Base-by-base conservation (phyloP, 805 yeast genomes). In the Yarrowia sp. region DNA sequence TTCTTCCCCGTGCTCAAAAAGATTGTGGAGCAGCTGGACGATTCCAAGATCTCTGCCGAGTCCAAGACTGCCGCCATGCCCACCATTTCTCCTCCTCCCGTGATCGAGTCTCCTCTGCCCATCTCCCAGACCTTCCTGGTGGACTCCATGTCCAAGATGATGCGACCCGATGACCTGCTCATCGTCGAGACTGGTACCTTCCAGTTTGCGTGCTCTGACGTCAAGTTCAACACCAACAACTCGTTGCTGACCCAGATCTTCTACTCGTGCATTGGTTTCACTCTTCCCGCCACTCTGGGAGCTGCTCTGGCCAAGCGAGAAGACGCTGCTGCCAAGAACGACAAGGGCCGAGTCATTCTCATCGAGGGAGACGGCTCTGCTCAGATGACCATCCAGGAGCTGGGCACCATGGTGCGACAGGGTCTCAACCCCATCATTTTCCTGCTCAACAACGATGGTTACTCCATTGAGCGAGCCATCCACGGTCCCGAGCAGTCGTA, bases 361-460 rank as follows among this genome's bases (percentile, higher is more conserved):
- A 77, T 90, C 17, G 92, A 89, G 78, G 97, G 98, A 65, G 98
- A 92, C 74, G 98, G 98, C 1, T 87, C 96, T 2, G 93, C 97
- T 1, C 96, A 90, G 78, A 89, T 92, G 96, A 91, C 97, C 4
- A 80, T 88, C 64, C 97, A 92, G 79, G 98, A 92, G 72, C 75
- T 87, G 58, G 83, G 90, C 0, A 81, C 90, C 2, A 84, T 83
- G 71, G 74, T 88, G 41, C 82, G 90, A 67, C 78, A 82, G 67
- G 78, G 80, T 19, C 79, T 88, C 44, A 83, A 82, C 38, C 90
- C 96, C 22, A 83, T 87, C 44, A 81, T 92, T 28, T 82, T 92
- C 69, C 75, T 92, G 62, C 78, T 91, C 76, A 92, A 92, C 77
- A 92, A 92, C 76, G 82, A 83, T 65, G 98, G 98, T 1, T 92